Evolutionary conservation across 176 grass and related monocot genomes (phyloP).

Genomic region (Lolium perenne): DNA sequence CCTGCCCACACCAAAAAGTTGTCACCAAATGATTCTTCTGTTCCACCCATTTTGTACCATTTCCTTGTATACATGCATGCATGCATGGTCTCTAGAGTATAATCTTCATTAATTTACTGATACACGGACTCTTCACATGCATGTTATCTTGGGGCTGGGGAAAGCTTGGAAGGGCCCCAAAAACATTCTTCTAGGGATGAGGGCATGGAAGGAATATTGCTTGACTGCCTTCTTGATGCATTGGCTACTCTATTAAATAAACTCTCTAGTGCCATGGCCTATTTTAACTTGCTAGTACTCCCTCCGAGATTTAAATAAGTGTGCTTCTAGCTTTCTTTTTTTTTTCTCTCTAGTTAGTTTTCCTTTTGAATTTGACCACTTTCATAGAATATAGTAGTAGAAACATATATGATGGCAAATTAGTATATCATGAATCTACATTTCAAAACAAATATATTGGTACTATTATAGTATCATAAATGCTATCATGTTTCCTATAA

Average conservation of each 20-base stretch:
- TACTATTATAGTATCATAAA: too few relatives aligned
- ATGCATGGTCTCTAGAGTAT: conserved; percentile 30
- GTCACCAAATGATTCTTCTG: conserved; percentile 52
- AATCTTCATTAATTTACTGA: conserved; percentile 33
- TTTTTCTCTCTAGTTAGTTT: too few relatives aligned
- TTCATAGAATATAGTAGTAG: too few relatives aligned
- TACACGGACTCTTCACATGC: conserved; percentile 28
- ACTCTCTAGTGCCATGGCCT: background rate
- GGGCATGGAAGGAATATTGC: conserved; percentile 47
- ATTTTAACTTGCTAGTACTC: background rate
- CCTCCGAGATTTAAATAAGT: too few relatives aligned
- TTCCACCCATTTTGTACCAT: conserved; percentile 26
- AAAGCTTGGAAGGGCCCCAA: conserved; percentile 17
- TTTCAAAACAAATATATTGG: too few relatives aligned
- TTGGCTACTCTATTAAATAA: conserved; percentile 36
- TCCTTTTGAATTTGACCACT: too few relatives aligned
- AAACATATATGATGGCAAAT: too few relatives aligned
- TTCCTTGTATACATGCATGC: conserved; percentile 39
- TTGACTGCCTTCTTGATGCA: conserved; percentile 38
- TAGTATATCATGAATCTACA: too few relatives aligned
- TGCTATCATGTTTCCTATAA: too few relatives aligned
- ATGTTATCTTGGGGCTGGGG: conserved; percentile 22
- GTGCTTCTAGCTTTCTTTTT: too few relatives aligned
- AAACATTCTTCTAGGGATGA: conserved; percentile 78
- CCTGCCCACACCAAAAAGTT: conserved; percentile 62